Conservation (phyloP, 768 basidiomycete genomes). For the Tulasnella sp. region DNA sequence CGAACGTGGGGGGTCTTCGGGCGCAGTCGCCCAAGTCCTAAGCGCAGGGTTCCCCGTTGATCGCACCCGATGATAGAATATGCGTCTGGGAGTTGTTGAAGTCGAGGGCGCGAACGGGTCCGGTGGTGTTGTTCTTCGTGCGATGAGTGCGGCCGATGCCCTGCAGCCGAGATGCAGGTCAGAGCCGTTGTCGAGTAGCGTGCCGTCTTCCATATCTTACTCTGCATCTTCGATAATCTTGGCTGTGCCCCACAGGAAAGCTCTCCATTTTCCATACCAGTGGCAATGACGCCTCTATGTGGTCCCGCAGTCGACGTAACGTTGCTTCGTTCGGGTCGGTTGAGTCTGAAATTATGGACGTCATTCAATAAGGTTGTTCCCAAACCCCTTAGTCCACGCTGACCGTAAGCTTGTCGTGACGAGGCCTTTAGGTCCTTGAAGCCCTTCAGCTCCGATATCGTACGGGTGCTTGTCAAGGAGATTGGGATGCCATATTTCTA, state of each 20-base stretch:
- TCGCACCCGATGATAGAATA: constrained; percentile 78
- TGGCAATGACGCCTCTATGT: constrained; percentile 80
- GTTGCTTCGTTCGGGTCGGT: constrained; percentile 86
- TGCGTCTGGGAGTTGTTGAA: constrained; percentile 90
- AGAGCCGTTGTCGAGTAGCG: background rate
- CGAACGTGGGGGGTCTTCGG: constrained; percentile 23
- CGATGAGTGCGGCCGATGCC: constrained; percentile 59
- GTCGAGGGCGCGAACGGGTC: constrained; percentile 89
- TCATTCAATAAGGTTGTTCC: background rate
- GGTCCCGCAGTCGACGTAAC: constrained; percentile 50
- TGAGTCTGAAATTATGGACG: constrained; percentile 54
- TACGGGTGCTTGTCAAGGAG: constrained; percentile 65
- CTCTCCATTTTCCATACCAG: constrained; percentile 94
- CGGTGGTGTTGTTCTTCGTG: constrained; percentile 84
- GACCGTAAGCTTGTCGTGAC: constrained; percentile 55
- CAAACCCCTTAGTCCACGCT: background rate
- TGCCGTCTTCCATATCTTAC: constrained; percentile 42
- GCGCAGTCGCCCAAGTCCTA: constrained; percentile 92
- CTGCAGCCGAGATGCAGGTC: constrained; percentile 33
- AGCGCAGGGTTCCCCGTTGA: constrained; percentile 90
- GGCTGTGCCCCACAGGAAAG: constrained; percentile 90
- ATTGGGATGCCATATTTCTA: constrained; percentile 96
- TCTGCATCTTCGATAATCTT: constrained; percentile 67
- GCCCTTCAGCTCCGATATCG: constrained; percentile 58
- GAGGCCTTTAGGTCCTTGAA: constrained; percentile 52